Evolutionary conservation across 306 rosid genomes (phyloP), one percentile per base, ranked within the genome.

Genomic region (Vigna mungo): DNA sequence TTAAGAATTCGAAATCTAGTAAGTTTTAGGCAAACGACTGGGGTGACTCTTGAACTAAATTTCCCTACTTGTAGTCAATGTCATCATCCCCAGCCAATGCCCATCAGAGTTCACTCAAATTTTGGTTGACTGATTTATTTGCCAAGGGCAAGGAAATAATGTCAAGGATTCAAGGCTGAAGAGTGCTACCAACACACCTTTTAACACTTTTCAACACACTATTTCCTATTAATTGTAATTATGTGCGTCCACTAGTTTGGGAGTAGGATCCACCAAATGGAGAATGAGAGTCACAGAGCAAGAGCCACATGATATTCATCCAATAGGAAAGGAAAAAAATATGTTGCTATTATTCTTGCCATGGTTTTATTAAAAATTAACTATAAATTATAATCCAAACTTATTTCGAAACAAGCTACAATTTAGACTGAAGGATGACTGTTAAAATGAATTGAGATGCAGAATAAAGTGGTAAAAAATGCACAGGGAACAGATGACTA

Each of bases 391-490:
- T 46, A n/a, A 46, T 55, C 46, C 64, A 46, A 78, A 43, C 60
- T 27, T 46, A 54, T 73, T 71, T 78, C 17, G 63, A 68, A 54
- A 78, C 32, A 16, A 41, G 13, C 41, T 47, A 46, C 23, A 36
- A 15, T 47, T 43, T 74, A 59, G 51, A 60, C 51, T 14, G 49
- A 64, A 34, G 47, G 71, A 66, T 66, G 41, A 56, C 27, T 11
- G 30, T 32, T 7, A 59, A 47, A 73, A 68, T 23, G 44, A 75
- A 75, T 75, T 68, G n/a, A 25, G 76, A 47, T 36, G 76, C 48
- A 18, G 39, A 68, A 81, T 46, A 25, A 10, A 47, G 44, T 4
- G 60, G 32, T 63, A 52, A 79, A 73, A 17, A 54, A 72, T 64
- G 79, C 62, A 54, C n/a, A 61, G 52, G 34, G 34, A n/a, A 16